Conservation (phyloP, 148 eudicot species). For the Rhododendron mucronatum region DNA sequence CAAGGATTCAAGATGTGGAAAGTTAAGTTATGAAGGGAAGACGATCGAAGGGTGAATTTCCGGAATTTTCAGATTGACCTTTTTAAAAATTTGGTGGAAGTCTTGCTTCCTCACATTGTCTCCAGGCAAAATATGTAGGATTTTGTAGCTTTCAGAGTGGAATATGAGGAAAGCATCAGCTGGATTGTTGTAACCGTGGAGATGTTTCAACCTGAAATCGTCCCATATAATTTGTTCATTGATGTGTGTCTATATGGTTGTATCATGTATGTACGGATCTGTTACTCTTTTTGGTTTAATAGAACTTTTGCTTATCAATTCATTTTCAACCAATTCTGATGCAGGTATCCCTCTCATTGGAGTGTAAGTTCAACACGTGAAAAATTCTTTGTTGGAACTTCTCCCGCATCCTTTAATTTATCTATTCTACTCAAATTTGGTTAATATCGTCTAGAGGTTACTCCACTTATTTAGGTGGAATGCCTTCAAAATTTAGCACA, state of each 20-base stretch:
- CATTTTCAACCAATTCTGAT: neutral
- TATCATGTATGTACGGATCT: neutral
- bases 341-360: neutral
- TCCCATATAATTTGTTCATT: neutral
- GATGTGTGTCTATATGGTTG: neutral
- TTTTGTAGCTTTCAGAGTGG: neutral
- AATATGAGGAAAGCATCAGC: neutral
- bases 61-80: neutral
- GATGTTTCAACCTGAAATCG: neutral
- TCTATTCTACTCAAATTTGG: neutral
- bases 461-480: neutral
- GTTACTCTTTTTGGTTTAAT: neutral
- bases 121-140: neutral
- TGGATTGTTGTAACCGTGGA: neutral
- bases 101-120: conserved; percentile 1
- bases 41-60: neutral
- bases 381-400: neutral
- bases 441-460: neutral
- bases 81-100: neutral
- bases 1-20: neutral
- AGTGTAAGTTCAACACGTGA: neutral
- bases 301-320: neutral
- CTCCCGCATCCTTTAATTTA: neutral
- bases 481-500: too few relatives aligned
- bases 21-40: neutral